Base-by-base conservation (phyloP, 2,329 filamentous ascomycete genomes). In the Escovopsis sp. region DNA sequence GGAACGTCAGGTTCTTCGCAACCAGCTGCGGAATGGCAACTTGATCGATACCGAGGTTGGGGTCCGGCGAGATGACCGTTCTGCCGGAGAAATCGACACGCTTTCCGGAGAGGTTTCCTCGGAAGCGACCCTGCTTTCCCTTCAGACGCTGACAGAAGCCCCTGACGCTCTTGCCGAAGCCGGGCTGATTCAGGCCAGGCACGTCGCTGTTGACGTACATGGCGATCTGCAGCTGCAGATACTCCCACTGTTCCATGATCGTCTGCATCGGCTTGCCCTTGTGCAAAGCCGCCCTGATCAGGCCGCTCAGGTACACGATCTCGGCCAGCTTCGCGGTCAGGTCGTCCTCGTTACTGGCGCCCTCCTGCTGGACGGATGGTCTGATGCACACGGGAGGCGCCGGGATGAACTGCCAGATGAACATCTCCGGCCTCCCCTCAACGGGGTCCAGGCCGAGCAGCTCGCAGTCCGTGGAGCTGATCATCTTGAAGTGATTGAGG, bases 181-280 rank as follows among this genome's bases (percentile, higher is more conserved):
- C 83, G 11, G 79, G 79, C 48, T 92, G 85, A 47, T 87, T 79
- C n/a, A 98, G 69, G 19, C 88, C 88, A 0, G 90, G 90, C 3
- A 93, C 78, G 48, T 94, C 87, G 43, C 87, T 94, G 62, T 98
- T 96, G 55, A 98, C 88, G 54, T 98, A 96, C 69, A 96, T 86
- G 41, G 88, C 90, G 40, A 96, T 82, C 50, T 96, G 87, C 8
- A 94, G 70, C 51, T 96, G 88, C 41, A 98, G 64, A 49, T 88
- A 96, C 52, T 98, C 90, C 90, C 90, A 98, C 48, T 94, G 86
- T 54, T 98, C 90, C 77, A 96, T 92, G 38, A 96, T 82, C 1
- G 84, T 92, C 44, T 81, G 74, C 2, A 98, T 70, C 0, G 85
- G 76, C 12, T 87, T 82, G 9, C 88, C 88, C 45, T 85, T 86